Base-by-base conservation (phyloP, 2,329 filamentous ascomycete genomes). In the Beauveria sp. region DNA sequence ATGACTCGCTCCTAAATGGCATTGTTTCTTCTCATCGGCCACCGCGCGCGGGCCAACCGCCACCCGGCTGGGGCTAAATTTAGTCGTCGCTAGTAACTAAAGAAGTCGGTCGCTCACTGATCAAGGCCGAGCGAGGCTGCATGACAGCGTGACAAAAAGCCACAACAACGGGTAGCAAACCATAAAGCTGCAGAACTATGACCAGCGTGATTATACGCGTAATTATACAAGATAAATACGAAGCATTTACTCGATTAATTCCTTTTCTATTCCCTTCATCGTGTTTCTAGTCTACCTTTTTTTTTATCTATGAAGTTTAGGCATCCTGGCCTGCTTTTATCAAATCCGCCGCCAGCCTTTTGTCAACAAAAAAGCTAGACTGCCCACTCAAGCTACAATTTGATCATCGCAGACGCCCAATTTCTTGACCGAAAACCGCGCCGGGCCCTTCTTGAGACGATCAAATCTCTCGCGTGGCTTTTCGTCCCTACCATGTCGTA, bases 401-500 rank as follows among this genome's bases (percentile, higher is more conserved):
- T 50, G 28, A 6, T n/a, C 12, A 12, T 55, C 38, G 51, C 34
- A 42, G 20, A n/a, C 42, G 18, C 51, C 22, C 38, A 5, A 16
- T 18, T 14, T 48, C 14, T 48, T 24, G 45, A 48, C 22, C 16
- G 3, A 54, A 16, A 28, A 7, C 6, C n/a, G 6, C 5, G 34
- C 31, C 20, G 9, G 5, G 42, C 22, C 22, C 22, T 9, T 42
- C 20, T 10, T 5, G 24, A 43, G 34, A n/a, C 10, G 14, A 54
- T 26, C 24, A 6, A 5, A 24, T 24, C 3, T 38, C 31, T 31
- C 20, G 18, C n/a, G 12, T 42, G 18, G 49, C 28, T 42, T 42
- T 49, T 28, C 16, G 14, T 28, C 22, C 40, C 49, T 60, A 97
- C 93, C 93, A 97, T 24, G 91, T 92, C 40, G 92, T 96, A 68